Percentiles rank a stretch among this genome's conserved stretches.
These are phyloP conservation scores for Fusarium haematococcum DNA, from an alignment of 2,329 filamentous ascomycete species.

Conservation along the genomic window DNA sequence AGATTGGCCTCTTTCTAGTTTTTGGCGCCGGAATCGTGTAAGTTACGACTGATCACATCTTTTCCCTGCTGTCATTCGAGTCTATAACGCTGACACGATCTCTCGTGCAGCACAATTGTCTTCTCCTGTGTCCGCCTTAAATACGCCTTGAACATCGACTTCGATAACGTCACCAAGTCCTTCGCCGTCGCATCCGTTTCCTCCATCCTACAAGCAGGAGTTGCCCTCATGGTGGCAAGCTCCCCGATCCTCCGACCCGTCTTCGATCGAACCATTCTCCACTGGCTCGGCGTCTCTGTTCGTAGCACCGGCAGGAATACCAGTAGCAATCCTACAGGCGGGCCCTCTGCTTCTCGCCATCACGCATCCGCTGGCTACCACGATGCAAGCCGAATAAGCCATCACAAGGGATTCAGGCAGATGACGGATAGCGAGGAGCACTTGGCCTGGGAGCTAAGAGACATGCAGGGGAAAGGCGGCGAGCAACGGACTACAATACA, in stretches of 20 bases:
- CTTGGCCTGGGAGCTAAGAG: not conserved
- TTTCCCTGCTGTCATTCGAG: not conserved
- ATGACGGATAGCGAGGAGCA: not conserved
- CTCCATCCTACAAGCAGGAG: not conserved
- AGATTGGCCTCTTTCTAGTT: not conserved
- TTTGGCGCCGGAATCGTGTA: not conserved
- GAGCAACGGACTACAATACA: not conserved
- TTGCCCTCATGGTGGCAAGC: not conserved
- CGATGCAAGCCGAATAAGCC: not conserved
- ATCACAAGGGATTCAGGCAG: not conserved
- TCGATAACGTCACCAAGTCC: slow-evolving; percentile 5
- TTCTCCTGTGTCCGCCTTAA: slow-evolving; percentile 27
- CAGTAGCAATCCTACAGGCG: not conserved
- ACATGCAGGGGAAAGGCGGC: not conserved
- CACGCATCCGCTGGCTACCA: not conserved
- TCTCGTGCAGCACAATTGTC: slow-evolving; percentile 9
- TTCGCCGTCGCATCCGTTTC: not conserved
- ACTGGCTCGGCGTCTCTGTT: not conserved
- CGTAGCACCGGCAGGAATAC: not conserved
- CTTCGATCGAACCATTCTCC: not conserved
- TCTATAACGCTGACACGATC: not conserved
- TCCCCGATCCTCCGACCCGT: not conserved
- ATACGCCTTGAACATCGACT: slow-evolving; percentile 22
- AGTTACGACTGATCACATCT: not conserved
- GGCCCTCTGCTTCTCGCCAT: not conserved